Evolutionary conservation across 2,329 filamentous ascomycete genomes (phyloP).

Genomic region (Periconia macrospinosa): DNA sequence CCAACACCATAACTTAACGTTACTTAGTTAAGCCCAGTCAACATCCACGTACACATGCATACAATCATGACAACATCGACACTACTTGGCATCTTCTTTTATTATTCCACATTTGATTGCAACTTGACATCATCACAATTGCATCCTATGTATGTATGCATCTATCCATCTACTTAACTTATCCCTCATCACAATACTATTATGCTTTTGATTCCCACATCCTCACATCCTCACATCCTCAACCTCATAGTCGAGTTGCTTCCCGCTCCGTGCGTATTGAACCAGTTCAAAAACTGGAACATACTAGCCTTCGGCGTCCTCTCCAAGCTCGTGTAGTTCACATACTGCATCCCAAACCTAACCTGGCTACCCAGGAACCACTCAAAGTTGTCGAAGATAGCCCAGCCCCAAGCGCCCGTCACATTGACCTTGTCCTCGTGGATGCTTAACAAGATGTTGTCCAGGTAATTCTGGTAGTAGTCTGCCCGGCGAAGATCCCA

Average conservation of each 20-base stretch:
- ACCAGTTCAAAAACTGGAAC: constrained; percentile 50
- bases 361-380: constrained; percentile 42
- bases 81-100: too few species aligned
- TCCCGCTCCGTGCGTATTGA: constrained; percentile 32
- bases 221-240: not conserved
- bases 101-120: not conserved
- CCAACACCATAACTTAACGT: too few species aligned
- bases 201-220: not conserved
- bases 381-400: constrained; percentile 48
- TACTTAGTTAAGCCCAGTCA: too few species aligned
- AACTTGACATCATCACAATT: not conserved
- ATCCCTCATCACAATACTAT: not conserved
- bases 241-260: constrained; percentile 31
- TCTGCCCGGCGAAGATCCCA: constrained; percentile 48
- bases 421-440: constrained; percentile 46
- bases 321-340: constrained; percentile 46
- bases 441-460: constrained; percentile 44
- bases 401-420: constrained; percentile 47
- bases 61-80: too few species aligned
- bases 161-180: not conserved
- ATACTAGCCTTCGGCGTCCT: constrained; percentile 47
- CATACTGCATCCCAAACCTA: constrained; percentile 48
- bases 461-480: constrained; percentile 47
- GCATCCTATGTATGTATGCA: not conserved
- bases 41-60: too few species aligned